Percentiles rank a stretch among this genome's conserved stretches.
Conservation (phyloP, 2,329 filamentous ascomycete species). For the Colletotrichum cuscutae region DNA sequence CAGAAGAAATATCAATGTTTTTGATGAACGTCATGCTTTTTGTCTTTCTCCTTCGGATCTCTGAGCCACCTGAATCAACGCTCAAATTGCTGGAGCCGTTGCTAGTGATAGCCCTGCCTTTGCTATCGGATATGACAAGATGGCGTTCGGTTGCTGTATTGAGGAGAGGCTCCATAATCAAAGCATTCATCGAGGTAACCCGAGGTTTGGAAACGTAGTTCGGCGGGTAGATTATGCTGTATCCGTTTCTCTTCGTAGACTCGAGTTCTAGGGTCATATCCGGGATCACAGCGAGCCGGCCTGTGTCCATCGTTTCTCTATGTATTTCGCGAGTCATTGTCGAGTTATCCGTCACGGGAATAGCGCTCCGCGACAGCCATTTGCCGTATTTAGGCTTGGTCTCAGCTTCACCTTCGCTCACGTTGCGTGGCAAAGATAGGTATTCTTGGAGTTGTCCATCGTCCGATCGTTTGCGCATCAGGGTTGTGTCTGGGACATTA, state of each 20-base stretch:
- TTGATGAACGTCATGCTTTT: conserved; percentile 3
- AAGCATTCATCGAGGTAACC: background rate
- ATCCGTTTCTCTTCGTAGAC: background rate
- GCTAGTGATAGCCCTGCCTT: background rate
- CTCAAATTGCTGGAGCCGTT: background rate
- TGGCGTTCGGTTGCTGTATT: background rate
- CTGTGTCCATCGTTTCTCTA: background rate
- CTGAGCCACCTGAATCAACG: background rate
- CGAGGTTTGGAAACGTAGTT: background rate
- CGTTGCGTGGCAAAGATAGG: background rate
- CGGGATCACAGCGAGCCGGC: background rate
- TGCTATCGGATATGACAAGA: background rate
- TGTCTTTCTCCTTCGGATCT: background rate
- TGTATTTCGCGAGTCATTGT: background rate
- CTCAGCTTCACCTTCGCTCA: background rate
- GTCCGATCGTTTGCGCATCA: background rate
- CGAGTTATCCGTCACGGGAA: background rate
- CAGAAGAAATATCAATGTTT: background rate
- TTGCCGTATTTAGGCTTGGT: background rate
- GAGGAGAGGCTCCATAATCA: background rate
- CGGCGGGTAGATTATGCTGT: background rate
- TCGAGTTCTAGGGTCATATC: background rate
- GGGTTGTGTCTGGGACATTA: background rate
- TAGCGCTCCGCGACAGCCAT: background rate
- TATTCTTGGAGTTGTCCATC: background rate